Evolutionary conservation across 441 rosid species (phyloP).

Genomic region (Metrosideros polymorpha): DNA sequence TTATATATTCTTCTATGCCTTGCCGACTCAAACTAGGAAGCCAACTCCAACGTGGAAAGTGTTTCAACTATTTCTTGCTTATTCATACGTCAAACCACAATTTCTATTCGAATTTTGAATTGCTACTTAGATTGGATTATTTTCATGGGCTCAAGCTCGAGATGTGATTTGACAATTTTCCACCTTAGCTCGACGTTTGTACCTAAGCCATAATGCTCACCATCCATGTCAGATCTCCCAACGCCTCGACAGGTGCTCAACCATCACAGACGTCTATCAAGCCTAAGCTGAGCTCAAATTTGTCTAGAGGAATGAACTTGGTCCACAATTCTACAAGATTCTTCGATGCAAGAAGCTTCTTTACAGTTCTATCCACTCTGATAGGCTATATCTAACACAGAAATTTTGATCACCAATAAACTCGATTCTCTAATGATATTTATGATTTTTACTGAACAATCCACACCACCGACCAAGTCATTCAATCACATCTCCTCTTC

Average conservation of each 20-base stretch:
- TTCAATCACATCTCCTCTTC: not conserved
- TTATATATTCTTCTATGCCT: not conserved
- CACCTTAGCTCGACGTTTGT: not conserved
- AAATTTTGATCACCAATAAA: not conserved
- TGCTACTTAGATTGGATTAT: not conserved
- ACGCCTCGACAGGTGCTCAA: fast-evolving
- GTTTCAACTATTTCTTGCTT: not conserved
- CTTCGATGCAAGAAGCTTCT: not conserved
- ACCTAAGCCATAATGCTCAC: not conserved
- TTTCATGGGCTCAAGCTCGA: not conserved
- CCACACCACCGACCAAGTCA: not conserved
- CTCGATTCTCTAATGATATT: not conserved
- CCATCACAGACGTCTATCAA: not conserved
- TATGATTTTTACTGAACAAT: not conserved
- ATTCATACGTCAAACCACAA: not conserved
- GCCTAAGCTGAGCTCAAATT: not conserved
- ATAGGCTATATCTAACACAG: not conserved
- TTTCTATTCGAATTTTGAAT: not conserved
- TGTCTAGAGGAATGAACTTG: not conserved
- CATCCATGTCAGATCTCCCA: not conserved
- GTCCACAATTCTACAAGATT: not conserved
- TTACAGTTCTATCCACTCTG: not conserved
- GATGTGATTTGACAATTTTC: not conserved
- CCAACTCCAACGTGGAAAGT: not conserved
- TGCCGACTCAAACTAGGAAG: not conserved